Percentiles rank a stretch among this genome's conserved stretches.
Evolutionary conservation across 805 yeast species (phyloP).

Genomic region (Teunomyces kruisii): DNA sequence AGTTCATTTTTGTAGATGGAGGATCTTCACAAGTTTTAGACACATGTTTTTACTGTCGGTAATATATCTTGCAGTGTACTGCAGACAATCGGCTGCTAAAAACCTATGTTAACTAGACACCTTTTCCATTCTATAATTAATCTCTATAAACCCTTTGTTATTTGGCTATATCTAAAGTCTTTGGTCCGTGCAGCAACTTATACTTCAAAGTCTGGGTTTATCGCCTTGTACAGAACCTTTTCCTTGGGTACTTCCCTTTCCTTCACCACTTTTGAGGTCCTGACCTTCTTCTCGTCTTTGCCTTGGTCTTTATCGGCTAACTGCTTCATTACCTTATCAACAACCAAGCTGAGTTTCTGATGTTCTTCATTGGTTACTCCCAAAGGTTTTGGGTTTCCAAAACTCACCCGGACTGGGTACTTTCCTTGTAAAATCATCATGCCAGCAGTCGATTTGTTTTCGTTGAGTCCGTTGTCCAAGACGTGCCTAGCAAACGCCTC

Average conservation of each 20-base stretch:
- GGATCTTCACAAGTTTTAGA: too few relatives aligned
- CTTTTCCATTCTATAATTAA: too few relatives aligned
- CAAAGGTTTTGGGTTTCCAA: conserved; percentile 51
- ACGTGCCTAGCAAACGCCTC: conserved; percentile 36
- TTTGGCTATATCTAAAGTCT: too few relatives aligned
- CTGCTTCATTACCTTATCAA: conserved; percentile 52
- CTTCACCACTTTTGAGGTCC: neutral
- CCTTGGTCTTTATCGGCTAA: conserved; percentile 42
- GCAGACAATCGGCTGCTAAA: neutral
- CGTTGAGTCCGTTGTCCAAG: conserved; percentile 23
- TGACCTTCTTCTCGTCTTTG: neutral
- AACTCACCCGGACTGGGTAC: conserved; percentile 51
- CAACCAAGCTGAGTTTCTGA: conserved; percentile 49
- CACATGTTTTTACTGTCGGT: too few relatives aligned
- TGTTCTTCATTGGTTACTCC: conserved; percentile 46
- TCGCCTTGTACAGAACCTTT: neutral
- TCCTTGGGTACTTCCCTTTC: neutral
- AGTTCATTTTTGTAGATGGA: conserved; percentile 15
- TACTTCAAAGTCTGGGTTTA: neutral
- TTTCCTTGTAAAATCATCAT: conserved; percentile 28
- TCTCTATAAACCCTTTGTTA: neutral
- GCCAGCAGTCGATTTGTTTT: conserved; percentile 26
- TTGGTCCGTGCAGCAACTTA: neutral
- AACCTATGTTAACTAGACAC: too few relatives aligned
- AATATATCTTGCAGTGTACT: neutral